Percentiles rank a stretch among this genome's conserved stretches.
Conservation (phyloP, 2,329 filamentous ascomycete species). For the Colletotrichum filicis region DNA sequence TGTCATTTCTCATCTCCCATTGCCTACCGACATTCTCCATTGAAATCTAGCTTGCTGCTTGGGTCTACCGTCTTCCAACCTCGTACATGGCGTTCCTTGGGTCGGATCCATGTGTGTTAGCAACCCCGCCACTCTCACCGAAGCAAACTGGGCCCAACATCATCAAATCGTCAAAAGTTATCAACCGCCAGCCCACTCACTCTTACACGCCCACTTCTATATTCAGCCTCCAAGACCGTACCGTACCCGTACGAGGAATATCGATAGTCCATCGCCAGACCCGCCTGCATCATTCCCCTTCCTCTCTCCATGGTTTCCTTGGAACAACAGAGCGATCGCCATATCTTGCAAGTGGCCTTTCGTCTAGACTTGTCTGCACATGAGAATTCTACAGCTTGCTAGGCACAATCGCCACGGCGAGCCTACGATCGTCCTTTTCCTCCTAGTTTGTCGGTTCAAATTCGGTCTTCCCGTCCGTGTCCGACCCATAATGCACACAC, state of each 20-base stretch:
- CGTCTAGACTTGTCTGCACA: too few relatives aligned
- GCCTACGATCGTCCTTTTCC: neutral
- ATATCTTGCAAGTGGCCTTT: too few relatives aligned
- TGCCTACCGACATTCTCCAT: neutral
- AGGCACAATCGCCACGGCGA: too few relatives aligned
- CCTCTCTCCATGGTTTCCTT: too few relatives aligned
- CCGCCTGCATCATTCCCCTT: neutral
- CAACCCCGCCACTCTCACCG: slow-evolving; percentile 20
- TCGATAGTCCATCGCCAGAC: too few relatives aligned
- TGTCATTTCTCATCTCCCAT: too few relatives aligned
- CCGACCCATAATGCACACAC: neutral
- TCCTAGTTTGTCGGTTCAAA: neutral
- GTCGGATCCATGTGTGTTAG: neutral
- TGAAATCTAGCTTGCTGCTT: neutral
- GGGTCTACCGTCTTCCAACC: too few relatives aligned
- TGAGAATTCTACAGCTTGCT: too few relatives aligned
- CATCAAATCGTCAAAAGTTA: neutral
- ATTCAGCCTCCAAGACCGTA: neutral
- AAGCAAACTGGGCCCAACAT: slow-evolving; percentile 6
- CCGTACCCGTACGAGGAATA: too few relatives aligned
- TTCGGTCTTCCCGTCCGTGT: neutral
- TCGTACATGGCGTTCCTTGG: neutral
- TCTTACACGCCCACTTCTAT: neutral
- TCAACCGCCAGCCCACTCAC: neutral
- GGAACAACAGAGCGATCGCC: too few relatives aligned